Percentiles rank a stretch among this genome's conserved stretches.
Evolutionary conservation across 1,139 yeast genomes (phyloP).

Genomic region (Debaryomyces subglobosus): DNA sequence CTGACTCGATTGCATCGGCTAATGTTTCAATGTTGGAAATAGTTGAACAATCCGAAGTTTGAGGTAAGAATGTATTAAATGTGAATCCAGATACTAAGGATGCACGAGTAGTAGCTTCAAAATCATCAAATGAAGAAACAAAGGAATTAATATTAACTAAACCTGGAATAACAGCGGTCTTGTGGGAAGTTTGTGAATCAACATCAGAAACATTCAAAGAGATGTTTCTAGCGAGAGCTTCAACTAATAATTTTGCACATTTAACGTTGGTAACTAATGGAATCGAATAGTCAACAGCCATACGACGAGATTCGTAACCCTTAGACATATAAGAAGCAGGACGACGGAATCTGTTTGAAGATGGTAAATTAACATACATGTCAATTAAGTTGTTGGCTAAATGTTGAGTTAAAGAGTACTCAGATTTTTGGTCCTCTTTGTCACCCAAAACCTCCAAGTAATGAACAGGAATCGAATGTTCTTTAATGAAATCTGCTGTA

Average conservation of each 20-base stretch:
- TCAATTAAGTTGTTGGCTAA: constrained; percentile 96
- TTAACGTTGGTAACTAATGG: constrained; percentile 98
- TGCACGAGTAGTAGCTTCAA: constrained; percentile 68
- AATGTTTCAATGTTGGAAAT: constrained; percentile 68
- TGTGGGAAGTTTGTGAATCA: constrained; percentile 92
- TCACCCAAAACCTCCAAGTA: constrained; percentile 84
- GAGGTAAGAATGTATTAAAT: constrained; percentile 79
- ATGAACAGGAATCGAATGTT: constrained; percentile 91
- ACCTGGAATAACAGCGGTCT: constrained; percentile 83
- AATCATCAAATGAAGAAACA: constrained; percentile 67
- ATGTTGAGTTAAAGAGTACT: constrained; percentile 94
- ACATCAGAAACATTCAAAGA: constrained; percentile 69
- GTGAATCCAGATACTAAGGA: constrained; percentile 89
- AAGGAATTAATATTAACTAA: constrained; percentile 80
- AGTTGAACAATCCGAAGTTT: constrained; percentile 62
- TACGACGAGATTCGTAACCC: constrained; percentile 98
- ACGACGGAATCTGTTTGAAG: constrained; percentile 96
- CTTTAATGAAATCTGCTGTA: constrained; percentile 97
- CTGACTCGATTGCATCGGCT: constrained; percentile 61
- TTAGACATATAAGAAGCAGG: constrained; percentile 97
- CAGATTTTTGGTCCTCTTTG: constrained; percentile 81
- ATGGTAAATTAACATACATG: constrained; percentile 93
- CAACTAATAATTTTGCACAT: constrained; percentile 93
- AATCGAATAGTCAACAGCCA: constrained; percentile 98
- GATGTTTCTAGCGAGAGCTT: constrained; percentile 80